Conservation (phyloP, 441 rosid genomes). For the Viola pubescens region DNA sequence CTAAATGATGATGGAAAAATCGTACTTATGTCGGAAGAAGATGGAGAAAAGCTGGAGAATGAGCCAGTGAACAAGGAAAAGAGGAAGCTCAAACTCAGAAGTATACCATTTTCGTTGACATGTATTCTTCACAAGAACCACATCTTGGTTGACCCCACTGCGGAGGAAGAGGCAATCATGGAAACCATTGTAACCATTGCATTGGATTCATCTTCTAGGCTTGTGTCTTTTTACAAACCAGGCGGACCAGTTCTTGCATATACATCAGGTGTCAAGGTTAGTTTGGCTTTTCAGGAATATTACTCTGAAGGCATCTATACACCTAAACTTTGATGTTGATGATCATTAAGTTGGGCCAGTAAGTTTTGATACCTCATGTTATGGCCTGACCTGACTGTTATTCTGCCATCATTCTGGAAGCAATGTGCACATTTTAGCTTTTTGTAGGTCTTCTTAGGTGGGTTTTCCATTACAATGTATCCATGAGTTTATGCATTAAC, state of each 20-base stretch:
- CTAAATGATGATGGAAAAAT: constrained; percentile 74
- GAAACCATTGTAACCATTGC: constrained; percentile 68
- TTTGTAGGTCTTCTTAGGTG: not conserved
- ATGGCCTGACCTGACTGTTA: not conserved
- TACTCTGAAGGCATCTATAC: not conserved
- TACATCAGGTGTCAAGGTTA: constrained; percentile 64
- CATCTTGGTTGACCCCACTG: constrained; percentile 78
- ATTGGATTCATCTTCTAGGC: constrained; percentile 64
- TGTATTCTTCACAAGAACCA: constrained; percentile 74
- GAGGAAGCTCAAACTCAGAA: constrained; percentile 59
- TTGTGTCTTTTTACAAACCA: constrained; percentile 75
- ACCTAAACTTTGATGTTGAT: not conserved
- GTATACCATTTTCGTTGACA: constrained; percentile 72
- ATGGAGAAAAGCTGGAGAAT: constrained; percentile 33
- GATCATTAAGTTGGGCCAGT: not conserved
- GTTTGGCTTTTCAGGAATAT: constrained; percentile 7
- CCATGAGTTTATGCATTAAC: not conserved
- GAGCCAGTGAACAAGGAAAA: constrained; percentile 63
- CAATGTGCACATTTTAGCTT: not conserved
- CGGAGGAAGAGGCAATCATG: constrained; percentile 87
- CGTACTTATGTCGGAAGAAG: constrained; percentile 41
- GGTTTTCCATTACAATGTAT: not conserved
- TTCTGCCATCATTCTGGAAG: not conserved
- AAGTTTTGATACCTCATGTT: not conserved
- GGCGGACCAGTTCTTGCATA: constrained; percentile 74